Base-by-base conservation (phyloP, 164 flowering plant genomes). In the Malania oleifera region DNA sequence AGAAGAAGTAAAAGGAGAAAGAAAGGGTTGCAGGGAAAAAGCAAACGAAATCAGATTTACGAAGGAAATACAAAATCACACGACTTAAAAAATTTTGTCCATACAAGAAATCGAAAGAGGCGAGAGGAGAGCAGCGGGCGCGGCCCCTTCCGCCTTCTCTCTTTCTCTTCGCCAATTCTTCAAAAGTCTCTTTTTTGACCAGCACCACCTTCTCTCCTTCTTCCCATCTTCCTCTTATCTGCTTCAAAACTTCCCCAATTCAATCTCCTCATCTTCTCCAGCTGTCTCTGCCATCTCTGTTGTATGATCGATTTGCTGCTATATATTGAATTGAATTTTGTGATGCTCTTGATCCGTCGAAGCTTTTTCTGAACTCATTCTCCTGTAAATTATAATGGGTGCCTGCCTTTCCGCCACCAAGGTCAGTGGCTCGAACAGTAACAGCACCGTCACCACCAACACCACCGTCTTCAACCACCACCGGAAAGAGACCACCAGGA, bases 391-490 rank as follows among this genome's bases (percentile, higher is more conserved):
- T 51, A 17, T 20, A 1, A 91, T 91, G 98, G 98, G 98, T 19
- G 43, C 50, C 47, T 89, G 98, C 67, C 58, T 87, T n/a, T 91
- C 95, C n/a, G 46, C 86, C 71, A 61, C 70, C 60, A 89, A 80
- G 66, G 86, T 86, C 25, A 79, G 68, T 62, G 88, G 96, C 56
- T 78, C 92, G 0, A 80, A 74, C 65, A 86, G 86, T 85, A 76
- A 60, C 64, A 73, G 22, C 62, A 50, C 45, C 53, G 15, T 17
- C 57, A 20, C 60, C 14, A 44, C 38, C 38, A 35, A 49, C 67
- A 28, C 62, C 60, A 19, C 10, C 13, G 26, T 25, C 5, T 4
- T 9, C 61, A 62, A 29, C 13, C 59, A 45, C 34, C 56, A 44
- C 20, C 69, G 48, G 13, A 61, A 57, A 35, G 46, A 40, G 54